Conservation (phyloP, 345 rosid genomes). For the Eucalyptus globulus region DNA sequence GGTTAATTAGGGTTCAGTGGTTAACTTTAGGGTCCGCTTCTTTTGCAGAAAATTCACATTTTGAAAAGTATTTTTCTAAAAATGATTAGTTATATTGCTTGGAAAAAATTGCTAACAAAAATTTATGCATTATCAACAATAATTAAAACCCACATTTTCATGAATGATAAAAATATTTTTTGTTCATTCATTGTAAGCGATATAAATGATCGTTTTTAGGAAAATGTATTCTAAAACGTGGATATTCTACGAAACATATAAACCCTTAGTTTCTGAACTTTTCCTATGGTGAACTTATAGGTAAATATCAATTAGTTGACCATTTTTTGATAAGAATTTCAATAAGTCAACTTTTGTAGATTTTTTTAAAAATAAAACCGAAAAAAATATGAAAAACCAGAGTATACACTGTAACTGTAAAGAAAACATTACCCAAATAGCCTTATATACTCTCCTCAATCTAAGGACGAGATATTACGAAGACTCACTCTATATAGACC, state of each 20-base stretch:
- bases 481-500: neutral
- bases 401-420: neutral
- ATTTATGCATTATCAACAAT: neutral
- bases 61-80: neutral
- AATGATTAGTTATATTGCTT: neutral
- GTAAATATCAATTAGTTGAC: neutral
- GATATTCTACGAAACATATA: no score
- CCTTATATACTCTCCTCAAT: neutral
- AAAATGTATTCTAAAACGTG: accelerated
- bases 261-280: neutral
- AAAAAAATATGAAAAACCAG: neutral
- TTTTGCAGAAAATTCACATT: no score
- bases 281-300: neutral
- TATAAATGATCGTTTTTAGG: no score
- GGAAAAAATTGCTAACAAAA: neutral
- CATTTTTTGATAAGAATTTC: neutral
- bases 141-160: neutral
- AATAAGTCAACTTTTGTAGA: neutral
- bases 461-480: neutral
- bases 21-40: neutral
- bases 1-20: neutral
- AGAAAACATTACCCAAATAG: neutral
- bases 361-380: neutral
- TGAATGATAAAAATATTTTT: neutral
- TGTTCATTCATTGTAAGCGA: accelerated